Percentiles rank a stretch among this genome's conserved stretches.
These are phyloP conservation scores for Artomyces pyxidatus DNA, from an alignment of 768 basidiomycete genomes.

Conservation along the genomic window DNA sequence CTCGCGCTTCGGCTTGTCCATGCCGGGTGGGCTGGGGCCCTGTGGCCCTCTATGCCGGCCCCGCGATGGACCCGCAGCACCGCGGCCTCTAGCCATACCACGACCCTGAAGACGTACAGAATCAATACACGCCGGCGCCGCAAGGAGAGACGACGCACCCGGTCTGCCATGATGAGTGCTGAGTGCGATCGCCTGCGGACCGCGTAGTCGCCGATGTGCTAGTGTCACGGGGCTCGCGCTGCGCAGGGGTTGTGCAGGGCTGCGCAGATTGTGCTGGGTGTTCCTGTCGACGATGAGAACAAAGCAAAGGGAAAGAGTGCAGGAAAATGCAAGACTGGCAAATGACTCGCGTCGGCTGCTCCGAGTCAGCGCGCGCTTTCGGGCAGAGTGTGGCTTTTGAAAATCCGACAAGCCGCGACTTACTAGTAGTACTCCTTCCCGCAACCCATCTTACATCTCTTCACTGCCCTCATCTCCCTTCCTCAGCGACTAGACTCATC, in stretches of 20 bases:
- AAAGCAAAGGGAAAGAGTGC: too few species aligned
- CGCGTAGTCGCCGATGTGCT: not conserved
- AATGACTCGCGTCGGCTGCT: too few species aligned
- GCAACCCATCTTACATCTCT: not conserved
- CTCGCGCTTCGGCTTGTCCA: slow-evolving; percentile 82
- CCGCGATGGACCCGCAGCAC: slow-evolving; percentile 33
- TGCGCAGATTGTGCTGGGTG: not conserved
- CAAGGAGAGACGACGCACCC: slow-evolving; percentile 34
- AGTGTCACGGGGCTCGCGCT: not conserved
- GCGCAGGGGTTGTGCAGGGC: not conserved
- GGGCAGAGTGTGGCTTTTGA: slow-evolving; percentile 20
- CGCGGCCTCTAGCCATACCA: slow-evolving; percentile 41
- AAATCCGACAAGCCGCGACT: slow-evolving; percentile 21
- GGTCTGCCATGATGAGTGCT: slow-evolving; percentile 43
- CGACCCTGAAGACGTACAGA: slow-evolving; percentile 45
- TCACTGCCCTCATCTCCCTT: not conserved
- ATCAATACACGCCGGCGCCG: not conserved
- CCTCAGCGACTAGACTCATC: not conserved
- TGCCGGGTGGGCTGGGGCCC: slow-evolving; percentile 38
- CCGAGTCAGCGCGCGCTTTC: too few species aligned
- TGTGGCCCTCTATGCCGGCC: slow-evolving; percentile 44
- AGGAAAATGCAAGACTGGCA: too few species aligned
- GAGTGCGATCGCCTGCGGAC: not conserved
- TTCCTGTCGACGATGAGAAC: not conserved
- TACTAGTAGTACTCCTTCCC: not conserved